Base-by-base conservation (phyloP, 495 filamentous ascomycete species). In the Penicillium maclennaniae region DNA sequence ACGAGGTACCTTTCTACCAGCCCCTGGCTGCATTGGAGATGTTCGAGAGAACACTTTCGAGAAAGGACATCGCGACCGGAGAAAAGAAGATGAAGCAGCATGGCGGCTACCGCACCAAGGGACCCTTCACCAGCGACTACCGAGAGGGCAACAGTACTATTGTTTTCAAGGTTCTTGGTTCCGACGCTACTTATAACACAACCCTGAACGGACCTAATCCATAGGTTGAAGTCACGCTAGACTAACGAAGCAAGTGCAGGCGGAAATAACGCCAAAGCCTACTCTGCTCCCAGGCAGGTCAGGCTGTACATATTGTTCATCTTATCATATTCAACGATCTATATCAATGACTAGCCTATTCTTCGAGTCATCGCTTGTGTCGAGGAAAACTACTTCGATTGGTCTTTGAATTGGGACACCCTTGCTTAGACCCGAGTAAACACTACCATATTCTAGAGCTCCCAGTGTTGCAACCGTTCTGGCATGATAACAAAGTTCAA, bases 1-100 rank as follows among this genome's bases (percentile, higher is more conserved):
- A 91, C 59, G 78, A 83, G 46, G 81, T 88, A 9, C 86, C 87
- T 1, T 81, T 85, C 36, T 88, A 89, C 58, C 83, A 87, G 61
- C 86, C 86, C 0, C 59, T 86, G 27, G 73, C 77, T n/a, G 59
- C 83, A 4, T 70, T 86, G 6, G 75, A 77, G 51, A 69, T 84
- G 37, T 86, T 88, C 58, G 74, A 81, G 58, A 73, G 85, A 7
- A 77, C 71, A 0, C 77, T 87, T 44, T 61, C 60, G 5, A 79
- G 82, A 15, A 64, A 62, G 36, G 85, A 87, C 46, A 72, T 88
- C 42, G 83, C 84, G 28, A 86, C 82, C 15, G 86, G 86, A 4
- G 67, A 64, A 44, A 44, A 64, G 2, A 52, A 60, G 4, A 57
- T 76, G 15, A 51, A 41, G 0, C 8, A 43, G 7, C 52, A 59